Evolutionary conservation across 2,329 filamentous ascomycete genomes (phyloP), one percentile per base, ranked within the genome.

Genomic region (Leptographium wingfieldii): DNA sequence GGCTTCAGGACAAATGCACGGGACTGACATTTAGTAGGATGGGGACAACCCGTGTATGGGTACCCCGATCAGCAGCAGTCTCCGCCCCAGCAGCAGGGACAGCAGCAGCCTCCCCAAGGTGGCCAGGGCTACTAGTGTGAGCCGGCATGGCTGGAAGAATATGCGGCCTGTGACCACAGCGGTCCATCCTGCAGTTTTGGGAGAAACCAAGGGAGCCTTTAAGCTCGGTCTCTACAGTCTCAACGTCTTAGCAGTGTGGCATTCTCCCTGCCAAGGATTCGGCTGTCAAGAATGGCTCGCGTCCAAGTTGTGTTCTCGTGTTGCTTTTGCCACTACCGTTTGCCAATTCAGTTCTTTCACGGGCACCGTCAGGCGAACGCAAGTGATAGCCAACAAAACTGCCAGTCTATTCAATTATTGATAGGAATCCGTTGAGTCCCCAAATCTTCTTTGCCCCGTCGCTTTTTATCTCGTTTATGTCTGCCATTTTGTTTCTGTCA

Each of bases 11-110:
- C 19, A 19, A 46, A 46, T 16, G 16, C 43, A 9, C 43, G 5
- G 35, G 40, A 11, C 6, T 29, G 29, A 25, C 43, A 6, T 14
- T 12, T 16, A 5, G 9, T 10, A 76, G 74, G 72, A 56, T 77
- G 68, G 68, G 59, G 38, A 2, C 63, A 64, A 48, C 61, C 62
- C 4, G 35, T 61, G 49, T 81, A 80, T 63, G 76, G 73, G 57
- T 81, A 82, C 65, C 68, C 72, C 25, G 76, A 80, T 63, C 73
- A 75, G 61, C 65, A 67, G 58, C 66, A 66, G 52, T 61, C 63
- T 48, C 60, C 71, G 55, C 72, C 73, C 63, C 74, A 71, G 60
- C 73, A 73, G 62, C 72, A 69, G 62, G 69, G 71, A 56, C 69
- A 70, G 60, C 73, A 71, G 55, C 72, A 70, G 56, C 75, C 48